Percentiles rank a stretch among this genome's conserved stretches.
Evolutionary conservation across 345 rosid genomes (phyloP).

Genomic region (Salix brachista): DNA sequence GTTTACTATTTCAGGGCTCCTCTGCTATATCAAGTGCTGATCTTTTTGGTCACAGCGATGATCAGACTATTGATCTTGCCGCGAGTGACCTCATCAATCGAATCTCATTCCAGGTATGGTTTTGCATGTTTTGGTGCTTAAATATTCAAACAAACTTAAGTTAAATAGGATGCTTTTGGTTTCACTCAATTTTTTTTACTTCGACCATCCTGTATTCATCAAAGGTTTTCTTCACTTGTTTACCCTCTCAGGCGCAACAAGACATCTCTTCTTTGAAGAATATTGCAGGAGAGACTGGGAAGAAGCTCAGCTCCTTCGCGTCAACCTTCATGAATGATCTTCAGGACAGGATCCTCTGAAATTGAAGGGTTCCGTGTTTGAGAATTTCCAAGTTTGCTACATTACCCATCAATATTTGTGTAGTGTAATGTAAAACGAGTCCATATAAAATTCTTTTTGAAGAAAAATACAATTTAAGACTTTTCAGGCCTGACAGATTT

Average conservation of each 20-base stretch:
- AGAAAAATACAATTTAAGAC: neutral
- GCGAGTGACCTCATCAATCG: conserved; percentile 83
- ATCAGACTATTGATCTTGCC: conserved; percentile 56
- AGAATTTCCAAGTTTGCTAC: neutral
- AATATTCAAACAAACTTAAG: neutral
- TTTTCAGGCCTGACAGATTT: neutral
- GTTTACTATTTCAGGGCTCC: conserved; percentile 52
- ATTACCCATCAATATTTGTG: conserved; percentile 3
- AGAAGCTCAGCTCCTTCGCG: conserved; percentile 77
- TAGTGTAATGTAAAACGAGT: conserved; percentile 19
- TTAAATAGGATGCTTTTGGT: neutral
- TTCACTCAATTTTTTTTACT: neutral
- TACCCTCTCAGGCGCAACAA: conserved; percentile 66
- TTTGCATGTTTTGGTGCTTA: neutral
- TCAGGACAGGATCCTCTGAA: conserved; percentile 82
- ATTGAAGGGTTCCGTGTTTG: neutral
- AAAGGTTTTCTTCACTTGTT: neutral
- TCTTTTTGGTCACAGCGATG: conserved; percentile 61
- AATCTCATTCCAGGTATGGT: conserved; percentile 78
- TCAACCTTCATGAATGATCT: conserved; percentile 73
- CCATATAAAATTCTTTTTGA: conserved; percentile 8
- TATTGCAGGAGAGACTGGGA: conserved; percentile 92
- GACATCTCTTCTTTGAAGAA: conserved; percentile 78
- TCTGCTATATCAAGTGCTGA: conserved; percentile 94
- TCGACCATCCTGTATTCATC: neutral